These are phyloP conservation scores for Xylariaceae sp. DNA, from an alignment of 2,329 filamentous ascomycete species.

Conservation along the genomic window DNA sequence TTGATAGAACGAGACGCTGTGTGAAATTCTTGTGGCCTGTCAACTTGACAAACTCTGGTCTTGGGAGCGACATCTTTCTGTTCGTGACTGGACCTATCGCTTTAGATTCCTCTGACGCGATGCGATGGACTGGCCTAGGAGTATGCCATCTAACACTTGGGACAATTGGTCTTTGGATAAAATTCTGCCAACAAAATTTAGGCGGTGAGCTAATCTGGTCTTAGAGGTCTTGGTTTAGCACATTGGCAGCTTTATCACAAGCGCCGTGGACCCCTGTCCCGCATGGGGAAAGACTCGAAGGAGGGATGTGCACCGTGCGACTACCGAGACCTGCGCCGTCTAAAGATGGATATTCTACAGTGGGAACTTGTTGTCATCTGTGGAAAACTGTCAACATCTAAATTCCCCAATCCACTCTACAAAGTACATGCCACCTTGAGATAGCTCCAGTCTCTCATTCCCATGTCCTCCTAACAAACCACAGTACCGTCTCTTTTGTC, in stretches of 20 bases:
- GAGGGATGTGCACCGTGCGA: too few relatives aligned
- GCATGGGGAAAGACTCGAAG: too few relatives aligned
- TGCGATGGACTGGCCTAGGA: not conserved
- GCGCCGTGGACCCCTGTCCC: too few relatives aligned
- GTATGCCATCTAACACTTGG: slow-evolving; percentile 1
- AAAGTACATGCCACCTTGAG: slow-evolving; percentile 9
- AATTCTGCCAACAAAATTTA: slow-evolving; percentile 31
- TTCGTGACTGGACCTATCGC: slow-evolving; percentile 7
- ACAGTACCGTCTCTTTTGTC: slow-evolving; percentile 2
- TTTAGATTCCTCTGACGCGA: slow-evolving; percentile 2
- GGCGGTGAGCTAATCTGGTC: slow-evolving; percentile 24
- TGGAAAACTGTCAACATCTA: slow-evolving; percentile 31
- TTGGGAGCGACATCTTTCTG: slow-evolving; percentile 26
- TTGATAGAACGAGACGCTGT: slow-evolving; percentile 81
- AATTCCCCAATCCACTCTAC: slow-evolving; percentile 13
- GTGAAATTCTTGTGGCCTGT: slow-evolving; percentile 78
- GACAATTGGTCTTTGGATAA: slow-evolving; percentile 11
- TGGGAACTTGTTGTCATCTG: slow-evolving; percentile 1
- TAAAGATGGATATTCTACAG: too few relatives aligned
- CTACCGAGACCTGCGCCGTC: too few relatives aligned
- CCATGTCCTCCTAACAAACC: not conserved
- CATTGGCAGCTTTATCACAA: not conserved
- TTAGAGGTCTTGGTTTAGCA: not conserved
- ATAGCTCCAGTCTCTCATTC: slow-evolving; percentile 10
- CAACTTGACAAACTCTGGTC: slow-evolving; percentile 62